phyloP scores from a whole-genome alignment of 345 rosid genomes.

The Trapa incisa region DNA sequence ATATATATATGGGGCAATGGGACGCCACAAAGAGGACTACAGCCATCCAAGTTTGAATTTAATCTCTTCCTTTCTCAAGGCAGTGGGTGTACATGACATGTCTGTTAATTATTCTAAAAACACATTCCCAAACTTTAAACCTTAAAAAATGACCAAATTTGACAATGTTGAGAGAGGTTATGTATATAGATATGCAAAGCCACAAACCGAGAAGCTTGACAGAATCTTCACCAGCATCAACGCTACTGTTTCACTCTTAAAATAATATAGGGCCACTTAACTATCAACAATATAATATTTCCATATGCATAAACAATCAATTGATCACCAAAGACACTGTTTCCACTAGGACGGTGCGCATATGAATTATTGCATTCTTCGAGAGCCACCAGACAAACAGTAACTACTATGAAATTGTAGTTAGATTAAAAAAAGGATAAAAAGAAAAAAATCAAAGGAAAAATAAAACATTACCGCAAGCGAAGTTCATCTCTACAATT shows the following conservation, averaged over 20 bases:
- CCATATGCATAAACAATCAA: slow-evolving; percentile 1
- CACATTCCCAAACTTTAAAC: neutral
- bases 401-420: neutral
- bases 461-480: neutral
- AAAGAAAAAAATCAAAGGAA: neutral
- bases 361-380: slow-evolving; percentile 14
- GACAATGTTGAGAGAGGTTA: neutral
- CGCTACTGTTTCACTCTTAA: neutral
- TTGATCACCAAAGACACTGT: neutral
- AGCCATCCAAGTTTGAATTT: neutral
- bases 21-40: neutral
- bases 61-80: neutral
- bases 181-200: neutral
- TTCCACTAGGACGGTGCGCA: slow-evolving; percentile 10
- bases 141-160: neutral
- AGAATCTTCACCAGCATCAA: neutral
- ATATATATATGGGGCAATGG: too few species aligned
- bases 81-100: slow-evolving; percentile 1
- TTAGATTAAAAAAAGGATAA: neutral
- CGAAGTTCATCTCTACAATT: neutral
- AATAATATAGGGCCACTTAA: neutral
- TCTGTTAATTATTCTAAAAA: neutral
- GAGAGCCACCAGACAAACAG: neutral
- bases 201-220: neutral
- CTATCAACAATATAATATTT: neutral